Base-by-base conservation (phyloP, 805 yeast species). In the Candida nanaspora region DNA sequence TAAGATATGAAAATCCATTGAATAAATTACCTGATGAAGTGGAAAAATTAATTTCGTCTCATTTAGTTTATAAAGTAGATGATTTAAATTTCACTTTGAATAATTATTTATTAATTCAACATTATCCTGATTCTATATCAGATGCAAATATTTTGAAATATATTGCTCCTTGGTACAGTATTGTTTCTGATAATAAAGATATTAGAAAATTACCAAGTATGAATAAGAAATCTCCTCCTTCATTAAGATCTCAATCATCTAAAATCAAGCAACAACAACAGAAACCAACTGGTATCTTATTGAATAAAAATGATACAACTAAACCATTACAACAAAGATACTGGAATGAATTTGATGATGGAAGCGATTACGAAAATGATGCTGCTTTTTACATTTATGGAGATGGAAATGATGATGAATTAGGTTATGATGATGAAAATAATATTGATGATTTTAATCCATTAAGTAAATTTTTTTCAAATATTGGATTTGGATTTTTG, bases 291-390 rank as follows among this genome's bases (percentile, higher is more conserved):
- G 63, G 67, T 1, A 63, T 63, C 13, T 39, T 62, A 15, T 41
- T 62, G 21, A 63, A 63, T 43, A 59, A 55, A 38, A 30, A 54
- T 41, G 62, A 57, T n/a, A n/a, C n/a, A 16, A 47, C 33, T n/a
- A 39, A 33, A 44, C 21, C 40, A 14, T 5, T 39, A 6, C 49
- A 48, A 27, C 43, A 42, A 3, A 49, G 80, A 35, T 79, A 79
- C 54, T 79, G 85, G 85, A 79, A 79, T 51, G 85, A 79, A 58
- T 79, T 79, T 52, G 85, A 79, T 50, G 68, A 79, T 49, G 74
- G 73, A 0, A 76, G 80, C 1, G 84, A 78, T 43, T 74, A 61
- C 34, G 76, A 64, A 42, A 62, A 56, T 22, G 53, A 52, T 41
- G 62, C 50, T 6, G 66, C 65, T 5, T 59, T 63, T 38, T 65